Conservation (phyloP, 1,284 basidiomycete genomes). For the Ustilago bromivora region DNA sequence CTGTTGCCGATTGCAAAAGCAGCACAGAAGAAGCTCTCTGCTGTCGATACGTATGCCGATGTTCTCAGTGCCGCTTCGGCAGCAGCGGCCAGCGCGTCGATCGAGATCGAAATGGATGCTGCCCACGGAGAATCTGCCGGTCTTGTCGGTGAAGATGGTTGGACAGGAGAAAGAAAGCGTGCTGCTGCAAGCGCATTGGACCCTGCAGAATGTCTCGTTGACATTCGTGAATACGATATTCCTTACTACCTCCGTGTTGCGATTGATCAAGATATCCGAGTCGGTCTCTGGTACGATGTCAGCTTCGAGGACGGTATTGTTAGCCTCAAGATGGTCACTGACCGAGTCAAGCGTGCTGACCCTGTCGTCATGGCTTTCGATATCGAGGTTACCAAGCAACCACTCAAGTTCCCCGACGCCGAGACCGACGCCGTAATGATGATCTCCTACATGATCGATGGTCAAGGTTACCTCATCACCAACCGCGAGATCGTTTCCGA, state of each 20-base stretch:
- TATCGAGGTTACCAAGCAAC: slow-evolving; percentile 98
- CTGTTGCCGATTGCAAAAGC: slow-evolving; percentile 87
- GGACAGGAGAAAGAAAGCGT: slow-evolving; percentile 38
- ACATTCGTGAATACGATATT: slow-evolving; percentile 95
- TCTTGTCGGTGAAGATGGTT: slow-evolving; percentile 69
- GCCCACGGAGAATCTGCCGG: slow-evolving; percentile 17
- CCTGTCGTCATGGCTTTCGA: slow-evolving; percentile 99
- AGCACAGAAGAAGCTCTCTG: slow-evolving; percentile 92
- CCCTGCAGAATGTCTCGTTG: slow-evolving; percentile 89
- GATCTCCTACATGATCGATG: slow-evolving; percentile 99
- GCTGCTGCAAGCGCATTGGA: slow-evolving; percentile 73
- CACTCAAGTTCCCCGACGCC: slow-evolving; percentile 97
- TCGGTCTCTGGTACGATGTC: slow-evolving; percentile 95
- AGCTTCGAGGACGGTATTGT: slow-evolving; percentile 83
- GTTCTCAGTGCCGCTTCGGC: slow-evolving; percentile 77
- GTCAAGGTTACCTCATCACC: slow-evolving; percentile 96
- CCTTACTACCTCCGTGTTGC: slow-evolving; percentile 97
- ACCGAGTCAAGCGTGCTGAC: slow-evolving; percentile 97
- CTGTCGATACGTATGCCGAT: slow-evolving; percentile 97
- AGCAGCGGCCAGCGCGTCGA: slow-evolving; percentile 36
- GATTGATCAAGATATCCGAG: slow-evolving; percentile 97
- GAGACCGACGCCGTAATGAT: slow-evolving; percentile 99
- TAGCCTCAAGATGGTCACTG: slow-evolving; percentile 78
- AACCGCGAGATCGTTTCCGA: slow-evolving; percentile 97
- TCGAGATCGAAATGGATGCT: slow-evolving; percentile 59